Conservation (phyloP, 805 yeast species). For the Vanderwaltozyma verrucispora region DNA sequence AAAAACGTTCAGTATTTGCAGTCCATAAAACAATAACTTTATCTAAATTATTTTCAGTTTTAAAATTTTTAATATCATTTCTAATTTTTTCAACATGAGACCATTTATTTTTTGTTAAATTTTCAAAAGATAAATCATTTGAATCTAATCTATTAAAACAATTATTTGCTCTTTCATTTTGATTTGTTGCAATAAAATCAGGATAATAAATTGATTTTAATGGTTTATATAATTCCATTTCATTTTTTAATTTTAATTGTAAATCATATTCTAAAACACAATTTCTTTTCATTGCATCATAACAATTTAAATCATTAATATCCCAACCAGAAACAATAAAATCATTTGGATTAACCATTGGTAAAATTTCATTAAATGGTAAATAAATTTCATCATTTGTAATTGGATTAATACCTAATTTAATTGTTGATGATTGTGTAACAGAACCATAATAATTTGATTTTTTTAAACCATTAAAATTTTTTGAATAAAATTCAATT, state of each 20-base stretch:
- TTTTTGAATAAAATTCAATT: constrained; percentile 66
- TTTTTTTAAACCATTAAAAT: constrained; percentile 49
- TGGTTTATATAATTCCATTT: constrained; percentile 55
- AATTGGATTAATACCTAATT: constrained; percentile 69
- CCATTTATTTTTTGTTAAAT: constrained; percentile 63
- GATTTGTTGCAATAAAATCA: constrained; percentile 93
- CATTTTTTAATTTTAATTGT: constrained; percentile 61
- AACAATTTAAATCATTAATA: constrained; percentile 60
- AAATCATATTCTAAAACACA: constrained; percentile 78
- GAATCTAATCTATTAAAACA: constrained; percentile 38
- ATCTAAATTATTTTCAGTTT: constrained; percentile 60
- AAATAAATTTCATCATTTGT: constrained; percentile 81
- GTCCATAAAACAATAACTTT: constrained; percentile 92
- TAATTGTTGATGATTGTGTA: constrained; percentile 84
- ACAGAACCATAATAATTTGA: constrained; percentile 91
- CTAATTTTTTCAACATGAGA: constrained; percentile 79
- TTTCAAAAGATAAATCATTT: constrained; percentile 33
- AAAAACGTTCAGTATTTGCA: constrained; percentile 92
- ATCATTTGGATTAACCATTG: constrained; percentile 85
- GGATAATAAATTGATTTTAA: constrained; percentile 87
- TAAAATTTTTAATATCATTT: constrained; percentile 71
- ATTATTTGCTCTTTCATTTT: constrained; percentile 84
- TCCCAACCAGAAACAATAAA: constrained; percentile 94
- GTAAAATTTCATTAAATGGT: constrained; percentile 83
- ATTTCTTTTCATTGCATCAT: constrained; percentile 74